Evolutionary conservation across 352 stramenopile genomes (phyloP).

Genomic region (Phytophthora foliorum): DNA sequence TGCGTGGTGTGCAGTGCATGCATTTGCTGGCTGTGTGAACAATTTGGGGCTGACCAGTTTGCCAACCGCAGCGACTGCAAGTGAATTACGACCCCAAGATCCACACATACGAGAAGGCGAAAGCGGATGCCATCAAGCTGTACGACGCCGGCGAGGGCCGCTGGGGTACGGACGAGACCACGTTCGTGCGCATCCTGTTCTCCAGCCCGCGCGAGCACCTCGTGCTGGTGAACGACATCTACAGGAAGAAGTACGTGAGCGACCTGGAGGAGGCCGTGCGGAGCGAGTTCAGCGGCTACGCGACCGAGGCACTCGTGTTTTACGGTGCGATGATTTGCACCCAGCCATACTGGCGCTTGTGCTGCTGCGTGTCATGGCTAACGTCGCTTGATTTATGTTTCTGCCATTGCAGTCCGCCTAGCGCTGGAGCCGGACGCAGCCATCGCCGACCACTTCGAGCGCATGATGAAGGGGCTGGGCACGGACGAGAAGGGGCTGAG

Average conservation of each 20-base stretch:
- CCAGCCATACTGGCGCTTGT: neutral
- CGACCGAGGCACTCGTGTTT: constrained; percentile 66
- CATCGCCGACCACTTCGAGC: constrained; percentile 64
- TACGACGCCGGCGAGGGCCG: constrained; percentile 79
- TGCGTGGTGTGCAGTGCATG: constrained; percentile 21
- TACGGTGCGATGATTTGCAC: constrained; percentile 51
- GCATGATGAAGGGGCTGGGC: constrained; percentile 64
- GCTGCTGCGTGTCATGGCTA: neutral
- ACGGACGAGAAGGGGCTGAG: constrained; percentile 72
- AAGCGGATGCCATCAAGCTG: constrained; percentile 65
- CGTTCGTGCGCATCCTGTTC: constrained; percentile 71
- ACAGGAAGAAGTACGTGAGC: constrained; percentile 78
- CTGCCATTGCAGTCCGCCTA: constrained; percentile 50
- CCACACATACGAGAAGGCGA: constrained; percentile 67
- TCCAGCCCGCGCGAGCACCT: constrained; percentile 69
- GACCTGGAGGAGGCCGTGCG: constrained; percentile 61
- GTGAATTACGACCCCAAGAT: constrained; percentile 56
- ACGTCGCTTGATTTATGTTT: constrained; percentile 14
- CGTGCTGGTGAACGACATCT: constrained; percentile 67
- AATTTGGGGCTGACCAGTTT: neutral
- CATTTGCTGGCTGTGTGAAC: neutral
- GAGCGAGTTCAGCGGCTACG: constrained; percentile 75
- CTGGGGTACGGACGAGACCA: constrained; percentile 79
- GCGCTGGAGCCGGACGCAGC: constrained; percentile 59
- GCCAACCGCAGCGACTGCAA: constrained; percentile 34